Evolutionary conservation across 2,329 filamentous ascomycete genomes (phyloP).

Genomic region (Thielaviopsis populi): DNA sequence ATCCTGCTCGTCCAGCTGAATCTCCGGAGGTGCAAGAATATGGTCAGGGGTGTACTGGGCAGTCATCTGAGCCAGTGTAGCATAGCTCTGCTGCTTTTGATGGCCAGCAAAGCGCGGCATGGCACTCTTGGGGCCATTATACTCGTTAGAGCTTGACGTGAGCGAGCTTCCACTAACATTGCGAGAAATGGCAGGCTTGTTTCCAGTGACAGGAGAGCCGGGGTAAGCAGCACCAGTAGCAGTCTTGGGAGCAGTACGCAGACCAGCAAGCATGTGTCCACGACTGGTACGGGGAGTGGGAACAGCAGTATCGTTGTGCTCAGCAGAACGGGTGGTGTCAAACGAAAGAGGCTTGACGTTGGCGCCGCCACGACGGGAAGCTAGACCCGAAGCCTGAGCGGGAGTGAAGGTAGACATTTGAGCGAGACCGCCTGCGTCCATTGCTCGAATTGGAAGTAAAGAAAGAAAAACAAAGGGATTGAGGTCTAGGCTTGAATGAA

Average conservation of each 20-base stretch:
- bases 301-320: slow-evolving; percentile 49
- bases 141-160: slow-evolving; percentile 29
- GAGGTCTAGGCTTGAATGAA: slow-evolving; percentile 3
- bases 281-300: slow-evolving; percentile 86
- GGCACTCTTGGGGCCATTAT: slow-evolving; percentile 39
- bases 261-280: slow-evolving; percentile 80
- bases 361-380: slow-evolving; percentile 68
- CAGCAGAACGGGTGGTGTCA: slow-evolving; percentile 53
- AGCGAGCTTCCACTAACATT: slow-evolving; percentile 32
- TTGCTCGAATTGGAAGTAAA: slow-evolving; percentile 29
- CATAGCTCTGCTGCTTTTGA: slow-evolving; percentile 23
- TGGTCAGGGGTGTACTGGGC: slow-evolving; percentile 69
- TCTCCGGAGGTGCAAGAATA: slow-evolving; percentile 66
- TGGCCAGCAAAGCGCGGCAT: slow-evolving; percentile 32
- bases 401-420: slow-evolving; percentile 77
- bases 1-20: slow-evolving; percentile 55
- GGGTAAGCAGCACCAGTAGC: slow-evolving; percentile 56
- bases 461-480: slow-evolving; percentile 10
- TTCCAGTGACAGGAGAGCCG: slow-evolving; percentile 39
- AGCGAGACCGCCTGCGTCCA: slow-evolving; percentile 98
- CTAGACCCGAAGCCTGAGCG: slow-evolving; percentile 61
- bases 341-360: slow-evolving; percentile 83
- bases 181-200: slow-evolving; percentile 29
- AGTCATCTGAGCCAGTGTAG: slow-evolving; percentile 22
- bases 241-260: slow-evolving; percentile 87